Evolutionary conservation across 1,284 basidiomycete genomes (phyloP).

Genomic region (Anthracocystis walkeri): DNA sequence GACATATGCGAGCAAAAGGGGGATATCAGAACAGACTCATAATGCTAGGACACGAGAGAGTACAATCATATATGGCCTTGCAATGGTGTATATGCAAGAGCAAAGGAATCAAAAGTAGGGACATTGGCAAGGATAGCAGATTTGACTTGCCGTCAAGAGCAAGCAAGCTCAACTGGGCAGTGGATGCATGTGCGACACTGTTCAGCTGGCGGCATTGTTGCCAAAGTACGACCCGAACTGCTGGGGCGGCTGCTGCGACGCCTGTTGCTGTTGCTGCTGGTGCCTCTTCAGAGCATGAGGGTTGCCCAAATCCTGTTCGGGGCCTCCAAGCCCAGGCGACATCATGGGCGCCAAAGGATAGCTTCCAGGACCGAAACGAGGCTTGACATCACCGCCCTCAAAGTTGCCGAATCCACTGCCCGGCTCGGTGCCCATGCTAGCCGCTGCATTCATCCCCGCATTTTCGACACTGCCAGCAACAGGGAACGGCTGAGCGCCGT

Average conservation of each 20-base stretch:
- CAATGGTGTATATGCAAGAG: conserved; percentile 1
- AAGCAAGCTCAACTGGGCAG: not conserved
- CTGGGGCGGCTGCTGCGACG: conserved; percentile 10
- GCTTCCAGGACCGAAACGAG: conserved; percentile 23
- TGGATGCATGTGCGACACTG: not conserved
- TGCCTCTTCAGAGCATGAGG: conserved; percentile 9
- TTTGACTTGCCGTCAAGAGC: not conserved
- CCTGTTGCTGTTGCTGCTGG: conserved; percentile 17
- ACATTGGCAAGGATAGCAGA: not conserved
- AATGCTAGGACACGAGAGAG: not conserved
- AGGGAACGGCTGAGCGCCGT: conserved; percentile 19
- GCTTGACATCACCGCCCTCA: conserved; percentile 15
- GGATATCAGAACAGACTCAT: not conserved
- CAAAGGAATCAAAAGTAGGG: not conserved
- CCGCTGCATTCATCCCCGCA: not conserved
- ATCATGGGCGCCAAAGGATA: conserved; percentile 23
- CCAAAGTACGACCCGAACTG: conserved; percentile 29
- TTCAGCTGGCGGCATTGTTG: conserved; percentile 13
- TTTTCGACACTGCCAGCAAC: conserved; percentile 12
- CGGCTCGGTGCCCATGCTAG: conserved; percentile 10
- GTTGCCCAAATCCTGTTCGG: conserved; percentile 12
- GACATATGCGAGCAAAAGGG: not conserved
- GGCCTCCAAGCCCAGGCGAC: conserved; percentile 18
- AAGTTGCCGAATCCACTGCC: conserved; percentile 10
- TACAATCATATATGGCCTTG: not conserved